phyloP scores from a whole-genome alignment of 1,284 basidiomycete genomes.

The Coniferiporia weirii region DNA sequence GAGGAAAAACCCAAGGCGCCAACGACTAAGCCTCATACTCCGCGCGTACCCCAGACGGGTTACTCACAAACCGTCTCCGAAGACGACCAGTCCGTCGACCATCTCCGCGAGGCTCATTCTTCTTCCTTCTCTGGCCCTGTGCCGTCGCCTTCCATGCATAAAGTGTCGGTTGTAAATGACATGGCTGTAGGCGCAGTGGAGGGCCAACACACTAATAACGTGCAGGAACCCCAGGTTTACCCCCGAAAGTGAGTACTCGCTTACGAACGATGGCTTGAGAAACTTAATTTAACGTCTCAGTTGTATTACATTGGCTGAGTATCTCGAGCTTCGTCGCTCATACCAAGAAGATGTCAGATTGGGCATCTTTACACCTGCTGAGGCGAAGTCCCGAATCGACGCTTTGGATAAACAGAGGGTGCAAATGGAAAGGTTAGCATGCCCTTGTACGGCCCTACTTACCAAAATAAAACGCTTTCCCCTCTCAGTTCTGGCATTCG shows the following conservation, averaged over 20 bases:
- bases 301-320: slow-evolving; percentile 5
- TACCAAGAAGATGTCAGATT: slow-evolving; percentile 16
- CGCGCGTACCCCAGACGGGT: background rate
- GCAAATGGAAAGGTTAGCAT: slow-evolving; percentile 4
- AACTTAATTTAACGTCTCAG: background rate
- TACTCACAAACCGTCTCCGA: slow-evolving; percentile 3
- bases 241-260: background rate
- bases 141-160: slow-evolving; percentile 10
- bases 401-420: slow-evolving; percentile 9
- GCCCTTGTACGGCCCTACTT: background rate
- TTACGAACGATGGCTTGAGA: background rate
- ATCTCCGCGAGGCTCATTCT: slow-evolving; percentile 1
- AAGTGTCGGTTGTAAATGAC: slow-evolving; percentile 1
- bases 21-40: background rate
- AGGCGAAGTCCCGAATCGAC: slow-evolving; percentile 13
- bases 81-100: slow-evolving; percentile 9
- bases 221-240: background rate
- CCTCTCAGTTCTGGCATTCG: background rate
- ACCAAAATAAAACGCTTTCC: background rate
- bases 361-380: slow-evolving; percentile 12
- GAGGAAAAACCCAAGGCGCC: slow-evolving; percentile 15
- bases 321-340: slow-evolving; percentile 13
- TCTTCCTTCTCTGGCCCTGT: slow-evolving; percentile 11
- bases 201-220: slow-evolving; percentile 10
- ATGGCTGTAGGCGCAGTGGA: slow-evolving; percentile 1